Base-by-base conservation (phyloP, 169 alveolate species). In the Eimeria falciformis region DNA sequence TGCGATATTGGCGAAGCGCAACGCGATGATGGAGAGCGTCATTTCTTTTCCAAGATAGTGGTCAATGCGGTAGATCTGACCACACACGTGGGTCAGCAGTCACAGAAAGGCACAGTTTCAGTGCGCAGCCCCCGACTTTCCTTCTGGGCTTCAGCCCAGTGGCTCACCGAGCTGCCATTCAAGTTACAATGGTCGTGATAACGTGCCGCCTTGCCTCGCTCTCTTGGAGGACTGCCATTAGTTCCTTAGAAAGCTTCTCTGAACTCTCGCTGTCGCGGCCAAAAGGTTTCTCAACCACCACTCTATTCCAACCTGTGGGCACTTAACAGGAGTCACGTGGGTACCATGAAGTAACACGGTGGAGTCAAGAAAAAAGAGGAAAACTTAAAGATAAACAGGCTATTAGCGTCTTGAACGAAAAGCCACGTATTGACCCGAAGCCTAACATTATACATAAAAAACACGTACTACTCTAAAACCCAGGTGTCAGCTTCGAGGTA, bases 41-140 rank as follows among this genome's bases (percentile, higher is more conserved):
- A 94, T 94, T 91, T 95, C 96, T 47, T 95, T 95, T 27, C 96
- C 96, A 14, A 95, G 85, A 78, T 95, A 95, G 86, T 95, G 96
- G 81, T 95, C 96, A 47, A 95, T 95, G 71, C 96, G 95, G 78
- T 91, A 95, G 55, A 93, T 94, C 87, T 94, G 83, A 45, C 14
- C 12, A 5, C 27, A 46, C 40, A 2, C 40, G 40, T 33, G 40
- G 0, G 53, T 78, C 53, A 65, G 33, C 71, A 50, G 87, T 47
- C 46, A 78, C 50, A 25, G 40, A 33, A 33, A 47, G 7, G 17
- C 71, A n/a, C 66, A 9, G 43, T 46, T 29, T 9, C 17, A 5
- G 21, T 9, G 46, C n/a, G 71, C 50, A 47, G 7, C 25, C n/a
- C 47, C n/a, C 29, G 27, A n/a, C 55, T 3, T 77, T 12, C 86